Evolutionary conservation across 164 flowering plant species (phyloP).

Genomic region (Magnolia kwangsiensis): DNA sequence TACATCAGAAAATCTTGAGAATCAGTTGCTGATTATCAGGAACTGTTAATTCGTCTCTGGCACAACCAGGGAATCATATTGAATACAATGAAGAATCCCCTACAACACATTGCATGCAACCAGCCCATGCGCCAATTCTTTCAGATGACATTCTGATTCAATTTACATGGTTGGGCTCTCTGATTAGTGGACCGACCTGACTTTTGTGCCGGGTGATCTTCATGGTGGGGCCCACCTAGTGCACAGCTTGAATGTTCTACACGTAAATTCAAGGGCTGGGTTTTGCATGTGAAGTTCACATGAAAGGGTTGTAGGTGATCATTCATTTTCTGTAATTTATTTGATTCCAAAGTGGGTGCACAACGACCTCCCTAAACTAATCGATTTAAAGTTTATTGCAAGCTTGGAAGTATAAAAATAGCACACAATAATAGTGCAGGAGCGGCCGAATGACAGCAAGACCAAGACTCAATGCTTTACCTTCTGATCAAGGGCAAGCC

Average conservation of each 20-base stretch:
- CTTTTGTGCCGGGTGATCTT: background rate
- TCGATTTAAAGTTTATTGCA: too few relatives aligned
- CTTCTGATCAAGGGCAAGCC: slow-evolving; percentile 91
- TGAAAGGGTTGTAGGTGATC: background rate
- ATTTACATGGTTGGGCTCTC: background rate
- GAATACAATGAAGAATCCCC: too few relatives aligned
- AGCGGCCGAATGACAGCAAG: background rate
- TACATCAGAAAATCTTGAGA: too few relatives aligned
- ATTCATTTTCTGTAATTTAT: background rate
- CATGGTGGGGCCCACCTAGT: background rate
- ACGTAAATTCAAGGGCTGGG: background rate
- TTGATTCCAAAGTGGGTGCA: too few relatives aligned
- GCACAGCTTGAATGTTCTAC: background rate
- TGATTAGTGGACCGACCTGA: background rate
- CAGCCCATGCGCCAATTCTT: too few relatives aligned
- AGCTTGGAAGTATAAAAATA: background rate
- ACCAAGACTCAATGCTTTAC: slow-evolving; percentile 24
- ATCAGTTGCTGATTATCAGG: too few relatives aligned
- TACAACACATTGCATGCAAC: too few relatives aligned
- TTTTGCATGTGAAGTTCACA: background rate
- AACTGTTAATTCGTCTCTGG: too few relatives aligned
- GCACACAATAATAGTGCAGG: background rate
- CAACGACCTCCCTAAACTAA: too few relatives aligned
- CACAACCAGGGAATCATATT: too few relatives aligned
- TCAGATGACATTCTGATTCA: too few relatives aligned